These are phyloP conservation scores for Neofusicoccum parvum DNA, from an alignment of 2,329 filamentous ascomycete species.

Conservation along the genomic window DNA sequence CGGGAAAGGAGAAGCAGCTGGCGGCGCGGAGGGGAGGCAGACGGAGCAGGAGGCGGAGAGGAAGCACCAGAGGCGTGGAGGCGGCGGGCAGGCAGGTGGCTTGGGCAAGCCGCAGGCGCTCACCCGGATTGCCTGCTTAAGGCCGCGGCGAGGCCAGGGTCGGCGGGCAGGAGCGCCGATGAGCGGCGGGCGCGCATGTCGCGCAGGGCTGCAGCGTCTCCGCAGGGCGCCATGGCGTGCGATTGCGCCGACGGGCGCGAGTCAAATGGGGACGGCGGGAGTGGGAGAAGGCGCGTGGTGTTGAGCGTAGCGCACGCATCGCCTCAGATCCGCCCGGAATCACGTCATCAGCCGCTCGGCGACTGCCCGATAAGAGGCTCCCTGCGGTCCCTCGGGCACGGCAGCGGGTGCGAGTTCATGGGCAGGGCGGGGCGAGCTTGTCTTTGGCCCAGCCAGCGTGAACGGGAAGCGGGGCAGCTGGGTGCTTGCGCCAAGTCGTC, in stretches of 20 bases:
- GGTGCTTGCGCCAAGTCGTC: too few species aligned
- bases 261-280: background rate
- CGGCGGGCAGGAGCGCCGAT: background rate
- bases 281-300: slow-evolving; percentile 1
- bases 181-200: background rate
- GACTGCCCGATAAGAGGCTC: background rate
- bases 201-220: background rate
- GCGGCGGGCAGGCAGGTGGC: background rate
- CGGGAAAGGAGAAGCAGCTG: background rate
- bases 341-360: background rate
- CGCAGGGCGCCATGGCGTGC: background rate
- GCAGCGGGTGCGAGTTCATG: too few species aligned
- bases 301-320: slow-evolving; percentile 9
- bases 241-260: background rate
- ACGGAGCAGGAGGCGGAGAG: too few species aligned
- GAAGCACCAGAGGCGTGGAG: too few species aligned
- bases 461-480: too few species aligned
- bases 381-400: too few species aligned
- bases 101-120: background rate
- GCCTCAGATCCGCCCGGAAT: slow-evolving; percentile 8
- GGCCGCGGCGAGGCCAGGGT: background rate
- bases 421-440: too few species aligned
- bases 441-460: too few species aligned
- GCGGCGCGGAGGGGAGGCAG: too few species aligned
- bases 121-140: slow-evolving; percentile 8